Base-by-base conservation (phyloP, 169 alveolate species). In the Eimeria praecox region DNA sequence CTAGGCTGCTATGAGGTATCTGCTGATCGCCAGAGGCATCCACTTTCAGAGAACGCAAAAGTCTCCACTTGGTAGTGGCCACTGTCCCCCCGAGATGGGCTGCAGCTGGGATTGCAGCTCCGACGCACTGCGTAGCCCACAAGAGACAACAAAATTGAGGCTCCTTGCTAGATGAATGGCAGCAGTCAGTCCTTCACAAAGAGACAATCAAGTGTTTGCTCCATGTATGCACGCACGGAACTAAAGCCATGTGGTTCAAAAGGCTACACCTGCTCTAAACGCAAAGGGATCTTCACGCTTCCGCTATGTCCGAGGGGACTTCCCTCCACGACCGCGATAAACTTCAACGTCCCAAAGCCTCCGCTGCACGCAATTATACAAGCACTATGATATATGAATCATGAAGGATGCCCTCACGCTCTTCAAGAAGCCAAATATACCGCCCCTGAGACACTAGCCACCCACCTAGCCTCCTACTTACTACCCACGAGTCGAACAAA, bases 251-350 rank as follows among this genome's bases (percentile, higher is more conserved):
- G n/a, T 22, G 69, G 30, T 59, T 20, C 69, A 59, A 12, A n/a
- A 59, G 20, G 69, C 69, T 10, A 12, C 40, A 85, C 77, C 92
- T 85, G 27, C 33, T 85, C 78, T n/a, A 9, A 54, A 40, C 92
- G 46, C 73, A 52, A 69, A 54, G 92, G 77, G 77, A 85, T 85
- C 56, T 85, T 52, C 77, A 85, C 92, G 24, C 18, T 9, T 27
- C 92, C 92, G 18, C 64, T 30, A 14, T 20, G 24, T 40, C 92
- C 75, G 16, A 40, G 92, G 38, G 77, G 92, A n/a, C 33, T 44
- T 24, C 77, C 92, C 56, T 85, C 92, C 27, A 85, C 92, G 33
- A 85, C 30, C 16, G 92, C 77, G 5, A 85, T 33, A 38, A 85
- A 52, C 92, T 85, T 5, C 56, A 52, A 38, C 12, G 92, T 2